A percentile compares a stretch with the other conserved stretches of the same genome.
These are phyloP conservation scores for Strobilomyces dryophilus DNA, from an alignment of 768 basidiomycete species.

Conservation along the genomic window DNA sequence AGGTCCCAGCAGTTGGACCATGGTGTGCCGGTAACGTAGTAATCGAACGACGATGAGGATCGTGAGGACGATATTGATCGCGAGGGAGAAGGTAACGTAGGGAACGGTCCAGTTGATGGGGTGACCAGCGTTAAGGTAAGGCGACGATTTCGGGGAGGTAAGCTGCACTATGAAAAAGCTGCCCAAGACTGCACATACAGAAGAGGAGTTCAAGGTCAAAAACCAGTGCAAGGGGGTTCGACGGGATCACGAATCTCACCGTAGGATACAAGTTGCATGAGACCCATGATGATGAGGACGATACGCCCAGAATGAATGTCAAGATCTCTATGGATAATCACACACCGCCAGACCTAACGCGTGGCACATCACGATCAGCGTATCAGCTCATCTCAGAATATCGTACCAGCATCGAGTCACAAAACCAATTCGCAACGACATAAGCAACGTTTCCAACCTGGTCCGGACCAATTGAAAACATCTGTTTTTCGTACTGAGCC, in stretches of 20 bases:
- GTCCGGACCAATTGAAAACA: conserved; percentile 27
- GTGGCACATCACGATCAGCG: neutral
- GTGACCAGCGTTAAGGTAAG: conserved; percentile 14
- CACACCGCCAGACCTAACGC: conserved; percentile 27
- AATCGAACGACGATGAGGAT: conserved; percentile 26
- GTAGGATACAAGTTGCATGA: conserved; percentile 25
- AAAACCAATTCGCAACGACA: conserved; percentile 28
- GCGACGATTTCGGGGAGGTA: conserved; percentile 26
- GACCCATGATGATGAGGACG: conserved; percentile 16
- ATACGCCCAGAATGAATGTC: conserved; percentile 7
- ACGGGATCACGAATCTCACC: conserved; percentile 9
- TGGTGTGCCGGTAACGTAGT: conserved; percentile 22
- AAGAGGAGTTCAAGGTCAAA: neutral
- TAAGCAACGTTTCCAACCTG: conserved; percentile 24
- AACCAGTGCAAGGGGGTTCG: neutral
- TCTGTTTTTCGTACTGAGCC: conserved; percentile 20
- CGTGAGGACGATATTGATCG: conserved; percentile 23
- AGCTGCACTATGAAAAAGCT: conserved; percentile 23
- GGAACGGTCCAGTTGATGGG: conserved; percentile 25
- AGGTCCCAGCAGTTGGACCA: conserved; percentile 16
- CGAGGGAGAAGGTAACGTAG: conserved; percentile 26
- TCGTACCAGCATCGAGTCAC: conserved; percentile 23
- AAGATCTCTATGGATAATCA: conserved; percentile 25
- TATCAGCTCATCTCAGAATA: neutral
- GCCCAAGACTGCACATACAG: conserved; percentile 18